Evolutionary conservation across 805 yeast genomes (phyloP), one percentile per base, ranked within the genome.

Genomic region (Naumovozyma castellii): DNA sequence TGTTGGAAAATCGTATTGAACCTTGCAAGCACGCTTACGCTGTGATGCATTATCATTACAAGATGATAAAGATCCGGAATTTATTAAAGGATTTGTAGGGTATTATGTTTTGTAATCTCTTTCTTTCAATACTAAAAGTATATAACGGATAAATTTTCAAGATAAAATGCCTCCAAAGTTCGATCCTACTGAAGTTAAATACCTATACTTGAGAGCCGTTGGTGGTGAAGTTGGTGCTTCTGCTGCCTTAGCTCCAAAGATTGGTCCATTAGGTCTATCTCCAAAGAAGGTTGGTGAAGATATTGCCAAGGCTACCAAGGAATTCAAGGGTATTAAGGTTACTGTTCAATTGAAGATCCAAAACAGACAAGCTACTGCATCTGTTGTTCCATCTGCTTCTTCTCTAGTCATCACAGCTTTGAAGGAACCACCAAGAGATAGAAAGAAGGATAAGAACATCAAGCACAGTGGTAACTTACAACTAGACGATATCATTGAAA

Each of bases 171-270:
- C 95, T 76, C 95, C 95, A 77, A 86, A 92, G 80, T 80, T 88
- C 76, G 98, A 92, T 73, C 98, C 98, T 68, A 75, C 59, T 78
- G 98, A 92, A 84, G 95, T 92, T 70, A 88, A 88, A 75, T 85
- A 75, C 84, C 77, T 92, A 75, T 90, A 90, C 85, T 77, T 92
- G 74, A 86, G 98, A 84, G 97, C 98, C 74, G 94, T 87, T 62
- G 98, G 98, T 84, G 98, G 98, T 80, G 98, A 92, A 80, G 94
- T 92, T 65, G 98, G 97, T 78, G 95, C 97, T 66, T 87, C 97
- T 52, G 84, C 98, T 57, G 96, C 98, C 58, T 84, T 92, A 66
- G 98, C 98, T 62, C 98, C 98, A 71, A 92, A 92, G 90, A 92
- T 92, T 68, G 98, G 98, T 85, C 98, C 98, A 62, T 85, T 92